These are phyloP conservation scores for Thielaviopsis euricoi DNA, from an alignment of 2,329 filamentous ascomycete genomes.

Conservation along the genomic window DNA sequence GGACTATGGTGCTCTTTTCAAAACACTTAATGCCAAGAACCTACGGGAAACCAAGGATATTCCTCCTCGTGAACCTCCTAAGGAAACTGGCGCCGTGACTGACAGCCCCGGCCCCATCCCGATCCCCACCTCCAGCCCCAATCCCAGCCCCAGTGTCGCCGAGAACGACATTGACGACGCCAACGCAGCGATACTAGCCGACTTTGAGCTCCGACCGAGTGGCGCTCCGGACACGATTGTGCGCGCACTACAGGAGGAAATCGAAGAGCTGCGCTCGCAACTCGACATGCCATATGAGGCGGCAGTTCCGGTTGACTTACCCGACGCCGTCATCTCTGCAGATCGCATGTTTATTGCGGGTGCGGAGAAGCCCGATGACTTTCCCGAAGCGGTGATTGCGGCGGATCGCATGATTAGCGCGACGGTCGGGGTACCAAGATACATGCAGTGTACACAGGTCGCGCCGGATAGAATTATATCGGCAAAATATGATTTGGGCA, in stretches of 20 bases:
- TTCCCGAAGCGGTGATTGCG: not conserved
- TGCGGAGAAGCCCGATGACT: not conserved
- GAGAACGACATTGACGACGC: not conserved
- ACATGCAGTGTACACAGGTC: not conserved
- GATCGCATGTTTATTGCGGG: conserved; percentile 1
- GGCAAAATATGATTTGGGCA: not conserved
- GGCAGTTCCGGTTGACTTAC: not conserved
- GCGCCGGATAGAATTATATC: not conserved
- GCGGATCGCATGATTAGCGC: not conserved
- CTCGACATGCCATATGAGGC: not conserved
- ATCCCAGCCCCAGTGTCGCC: not conserved
- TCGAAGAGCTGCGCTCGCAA: not conserved
- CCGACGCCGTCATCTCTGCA: not conserved
- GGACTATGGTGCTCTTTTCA: not conserved
- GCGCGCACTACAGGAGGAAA: not conserved
- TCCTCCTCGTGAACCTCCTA: not conserved
- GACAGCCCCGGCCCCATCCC: too few species aligned
- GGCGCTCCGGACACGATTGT: not conserved
- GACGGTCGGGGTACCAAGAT: not conserved
- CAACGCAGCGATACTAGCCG: not conserved
- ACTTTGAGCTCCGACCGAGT: not conserved
- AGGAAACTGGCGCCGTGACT: too few species aligned
- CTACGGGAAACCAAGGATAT: not conserved
- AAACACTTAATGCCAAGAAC: not conserved
- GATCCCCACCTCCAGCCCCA: too few species aligned